Conservation (phyloP, 306 rosid genomes). For the Psophocarpus tetragonolobus region DNA sequence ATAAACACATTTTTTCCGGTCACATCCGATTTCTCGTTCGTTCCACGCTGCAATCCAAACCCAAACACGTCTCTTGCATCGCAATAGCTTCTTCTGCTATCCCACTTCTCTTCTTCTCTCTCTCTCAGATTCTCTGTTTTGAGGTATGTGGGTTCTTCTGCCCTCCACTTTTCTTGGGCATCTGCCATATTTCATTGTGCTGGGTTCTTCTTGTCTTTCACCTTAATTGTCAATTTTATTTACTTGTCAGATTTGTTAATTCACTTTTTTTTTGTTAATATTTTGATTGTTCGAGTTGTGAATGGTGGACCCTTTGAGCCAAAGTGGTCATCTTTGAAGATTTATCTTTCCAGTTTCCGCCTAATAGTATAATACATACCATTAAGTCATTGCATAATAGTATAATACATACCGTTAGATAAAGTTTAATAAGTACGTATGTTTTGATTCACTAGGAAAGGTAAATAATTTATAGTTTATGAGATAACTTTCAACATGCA, state of each 20-base stretch:
- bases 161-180: constrained; percentile 3
- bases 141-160: constrained; percentile 39
- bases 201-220: neutral
- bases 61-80: neutral
- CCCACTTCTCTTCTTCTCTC: neutral
- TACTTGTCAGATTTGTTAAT: neutral
- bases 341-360: neutral
- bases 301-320: constrained; percentile 19
- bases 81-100: neutral
- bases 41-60: neutral
- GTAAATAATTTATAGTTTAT: neutral
- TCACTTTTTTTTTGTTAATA: neutral
- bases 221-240: neutral
- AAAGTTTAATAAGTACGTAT: neutral
- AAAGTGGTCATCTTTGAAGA: neutral
- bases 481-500: neutral
- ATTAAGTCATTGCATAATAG: no score
- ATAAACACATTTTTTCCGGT: neutral
- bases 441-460: constrained; percentile 4
- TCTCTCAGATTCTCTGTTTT: constrained; percentile 6
- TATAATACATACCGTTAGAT: neutral
- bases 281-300: constrained; percentile 4
- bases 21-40: neutral
- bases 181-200: neutral
- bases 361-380: no score